A percentile compares a stretch with the other conserved stretches of the same genome.
These are phyloP conservation scores for Suillus tomentosus DNA, from an alignment of 768 basidiomycete species.

Conservation along the genomic window DNA sequence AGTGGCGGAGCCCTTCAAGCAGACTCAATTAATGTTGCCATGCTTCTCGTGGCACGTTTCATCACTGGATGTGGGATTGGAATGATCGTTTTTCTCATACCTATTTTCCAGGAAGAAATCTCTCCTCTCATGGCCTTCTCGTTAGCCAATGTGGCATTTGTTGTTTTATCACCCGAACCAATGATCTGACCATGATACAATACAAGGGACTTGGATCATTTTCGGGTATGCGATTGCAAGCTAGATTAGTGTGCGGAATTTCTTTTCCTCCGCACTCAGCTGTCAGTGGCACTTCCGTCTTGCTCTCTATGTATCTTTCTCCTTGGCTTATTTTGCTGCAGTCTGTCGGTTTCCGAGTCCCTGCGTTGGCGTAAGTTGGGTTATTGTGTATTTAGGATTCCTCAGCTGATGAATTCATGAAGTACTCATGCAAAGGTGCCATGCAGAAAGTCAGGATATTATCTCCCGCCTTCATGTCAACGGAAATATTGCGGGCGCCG, in stretches of 20 bases:
- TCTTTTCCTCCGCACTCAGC: not conserved
- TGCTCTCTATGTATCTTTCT: not conserved
- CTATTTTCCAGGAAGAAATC: constrained; percentile 6
- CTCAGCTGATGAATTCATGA: not conserved
- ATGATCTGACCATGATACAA: not conserved
- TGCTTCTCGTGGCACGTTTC: constrained; percentile 8
- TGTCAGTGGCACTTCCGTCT: constrained; percentile 1
- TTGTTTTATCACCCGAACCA: not conserved
- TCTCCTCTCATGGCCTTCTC: constrained; percentile 1
- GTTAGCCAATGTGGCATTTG: constrained; percentile 6
- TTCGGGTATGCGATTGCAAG: constrained; percentile 7
- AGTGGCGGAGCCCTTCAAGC: constrained; percentile 12
- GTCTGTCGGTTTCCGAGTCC: not conserved
- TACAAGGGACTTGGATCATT: constrained; percentile 8
- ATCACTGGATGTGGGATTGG: constrained; percentile 12
- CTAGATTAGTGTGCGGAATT: constrained; percentile 1
- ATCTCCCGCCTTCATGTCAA: not conserved
- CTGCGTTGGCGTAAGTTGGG: not conserved
- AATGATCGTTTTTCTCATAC: constrained; percentile 12
- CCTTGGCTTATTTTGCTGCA: not conserved
- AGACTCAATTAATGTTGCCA: constrained; percentile 4
- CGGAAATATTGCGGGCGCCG: not conserved
- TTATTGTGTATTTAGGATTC: not conserved
- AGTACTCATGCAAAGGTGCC: not conserved
- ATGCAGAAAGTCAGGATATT: not conserved